Base-by-base conservation (phyloP, 257 asterid species). In the Nicotiana benthamiana region DNA sequence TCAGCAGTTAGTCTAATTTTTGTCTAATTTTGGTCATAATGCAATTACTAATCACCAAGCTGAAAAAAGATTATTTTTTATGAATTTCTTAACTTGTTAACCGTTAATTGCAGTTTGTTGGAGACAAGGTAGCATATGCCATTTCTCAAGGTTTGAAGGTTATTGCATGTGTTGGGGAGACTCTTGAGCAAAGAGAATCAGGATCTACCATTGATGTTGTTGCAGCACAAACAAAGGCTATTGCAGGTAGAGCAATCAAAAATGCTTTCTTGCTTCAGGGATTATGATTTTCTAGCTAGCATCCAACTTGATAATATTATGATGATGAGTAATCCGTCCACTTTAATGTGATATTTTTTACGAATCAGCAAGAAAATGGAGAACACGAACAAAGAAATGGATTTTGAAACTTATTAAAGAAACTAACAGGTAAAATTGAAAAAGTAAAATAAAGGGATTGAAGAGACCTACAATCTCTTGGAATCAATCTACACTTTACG, bases 131-230 rank as follows among this genome's bases (percentile, higher is more conserved):
- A 83, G 97, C 98, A 16, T 94, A 96, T 88, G 98, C 99, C 28
- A 95, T 96, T 82, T 79, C 94, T 52, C 90, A 91, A 92, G 97
- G 99, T 82, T 70, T 96, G 89, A 96, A 96, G 88, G 99, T 96
- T 17, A 96, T 96, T 84, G 99, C 99, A 22, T 96, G 99, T 77
- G 91, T 96, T 86, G 99, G 99, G 34, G 99, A 96, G 94, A 91
- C 99, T 76, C 99, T 96, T 87, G 97, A 94, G 84, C 94, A 96
- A 85, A 90, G 99, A 64, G 99, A 96, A 85, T 86, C 97, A 24
- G 99, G 99, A 87, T 86, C 97, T 15, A 96, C 99, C 17, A 2
- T 96, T 87, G 93, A 83, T 24, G 97, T 96, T 59, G 98, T 96
- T 85, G 93, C 99, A 74, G 95, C 97, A 22, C 99, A 96, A 80